A percentile compares a stretch with the other conserved stretches of the same genome.
These are phyloP conservation scores for Rubroboletus satanas DNA, from an alignment of 768 basidiomycete species.

Conservation along the genomic window DNA sequence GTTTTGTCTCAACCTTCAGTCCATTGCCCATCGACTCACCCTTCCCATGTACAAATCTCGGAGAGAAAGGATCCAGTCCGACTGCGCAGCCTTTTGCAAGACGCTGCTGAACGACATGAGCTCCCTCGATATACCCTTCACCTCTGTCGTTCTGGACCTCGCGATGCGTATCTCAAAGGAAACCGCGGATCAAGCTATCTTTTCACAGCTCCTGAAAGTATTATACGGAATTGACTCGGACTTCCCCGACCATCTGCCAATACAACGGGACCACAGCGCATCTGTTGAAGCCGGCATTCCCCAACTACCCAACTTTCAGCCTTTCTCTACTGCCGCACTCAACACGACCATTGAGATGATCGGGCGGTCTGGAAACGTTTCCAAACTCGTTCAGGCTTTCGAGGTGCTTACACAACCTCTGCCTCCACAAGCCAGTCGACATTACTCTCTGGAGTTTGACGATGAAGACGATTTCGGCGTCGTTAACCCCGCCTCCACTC, in stretches of 20 bases:
- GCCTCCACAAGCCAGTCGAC: constrained; percentile 43
- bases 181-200: constrained; percentile 48
- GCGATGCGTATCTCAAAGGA: constrained; percentile 66
- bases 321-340: constrained; percentile 61
- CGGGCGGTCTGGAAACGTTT: constrained; percentile 54
- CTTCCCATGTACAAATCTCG: constrained; percentile 47
- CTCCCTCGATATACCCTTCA: constrained; percentile 43
- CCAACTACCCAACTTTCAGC: constrained; percentile 31
- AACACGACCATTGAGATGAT: constrained; percentile 73
- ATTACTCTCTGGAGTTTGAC: constrained; percentile 54
- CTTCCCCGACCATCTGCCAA: constrained; percentile 64
- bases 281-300: constrained; percentile 11
- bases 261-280: constrained; percentile 14
- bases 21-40: constrained; percentile 63
- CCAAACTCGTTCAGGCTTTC: constrained; percentile 70
- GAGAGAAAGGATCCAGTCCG: constrained; percentile 35
- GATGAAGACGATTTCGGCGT: constrained; percentile 58
- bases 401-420: constrained; percentile 75
- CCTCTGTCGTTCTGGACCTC: constrained; percentile 62
- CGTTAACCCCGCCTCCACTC: constrained; percentile 35
- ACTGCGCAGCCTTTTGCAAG: constrained; percentile 46
- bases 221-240: constrained; percentile 76
- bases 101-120: constrained; percentile 59
- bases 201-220: constrained; percentile 57
- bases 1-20: constrained; percentile 61